Evolutionary conservation across 1,284 basidiomycete genomes (phyloP).

Genomic region (Gastroboletus turbinatus): DNA sequence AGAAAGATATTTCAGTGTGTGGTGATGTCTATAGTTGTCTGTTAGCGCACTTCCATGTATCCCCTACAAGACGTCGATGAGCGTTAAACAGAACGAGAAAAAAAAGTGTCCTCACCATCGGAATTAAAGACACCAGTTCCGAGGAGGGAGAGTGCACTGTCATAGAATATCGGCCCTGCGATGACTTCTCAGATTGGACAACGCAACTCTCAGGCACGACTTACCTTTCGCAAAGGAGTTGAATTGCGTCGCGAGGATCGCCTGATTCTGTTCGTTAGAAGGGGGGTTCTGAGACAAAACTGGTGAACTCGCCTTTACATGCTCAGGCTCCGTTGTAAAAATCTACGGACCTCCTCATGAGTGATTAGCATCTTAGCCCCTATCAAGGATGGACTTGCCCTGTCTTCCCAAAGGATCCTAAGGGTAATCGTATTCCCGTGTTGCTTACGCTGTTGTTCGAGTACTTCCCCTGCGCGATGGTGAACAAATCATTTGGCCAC

Average conservation of each 20-base stretch:
- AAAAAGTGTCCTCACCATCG: slow-evolving; percentile 41
- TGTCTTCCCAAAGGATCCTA: slow-evolving; percentile 33
- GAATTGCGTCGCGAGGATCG: slow-evolving; percentile 41
- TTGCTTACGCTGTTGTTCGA: slow-evolving; percentile 16
- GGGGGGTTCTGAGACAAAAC: neutral
- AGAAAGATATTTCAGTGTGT: slow-evolving; percentile 3
- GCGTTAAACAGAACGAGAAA: neutral
- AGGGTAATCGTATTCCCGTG: slow-evolving; percentile 35
- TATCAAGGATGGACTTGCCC: slow-evolving; percentile 20
- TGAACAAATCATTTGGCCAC: neutral
- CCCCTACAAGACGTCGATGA: slow-evolving; percentile 34
- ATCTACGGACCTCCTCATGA: slow-evolving; percentile 15
- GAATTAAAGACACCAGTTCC: slow-evolving; percentile 62
- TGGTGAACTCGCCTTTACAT: slow-evolving; percentile 36
- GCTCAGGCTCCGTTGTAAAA: slow-evolving; percentile 39
- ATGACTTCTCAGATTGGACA: slow-evolving; percentile 9
- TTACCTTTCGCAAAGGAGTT: slow-evolving; percentile 45
- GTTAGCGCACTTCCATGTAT: slow-evolving; percentile 50
- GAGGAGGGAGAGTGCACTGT: slow-evolving; percentile 38
- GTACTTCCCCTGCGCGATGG: slow-evolving; percentile 30
- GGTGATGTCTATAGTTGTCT: neutral
- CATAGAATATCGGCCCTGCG: slow-evolving; percentile 22
- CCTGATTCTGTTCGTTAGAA: slow-evolving; percentile 17
- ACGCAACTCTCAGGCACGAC: neutral
- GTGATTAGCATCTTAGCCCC: neutral